Base-by-base conservation (phyloP, 1,139 yeast genomes). In the Candida smagusa region DNA sequence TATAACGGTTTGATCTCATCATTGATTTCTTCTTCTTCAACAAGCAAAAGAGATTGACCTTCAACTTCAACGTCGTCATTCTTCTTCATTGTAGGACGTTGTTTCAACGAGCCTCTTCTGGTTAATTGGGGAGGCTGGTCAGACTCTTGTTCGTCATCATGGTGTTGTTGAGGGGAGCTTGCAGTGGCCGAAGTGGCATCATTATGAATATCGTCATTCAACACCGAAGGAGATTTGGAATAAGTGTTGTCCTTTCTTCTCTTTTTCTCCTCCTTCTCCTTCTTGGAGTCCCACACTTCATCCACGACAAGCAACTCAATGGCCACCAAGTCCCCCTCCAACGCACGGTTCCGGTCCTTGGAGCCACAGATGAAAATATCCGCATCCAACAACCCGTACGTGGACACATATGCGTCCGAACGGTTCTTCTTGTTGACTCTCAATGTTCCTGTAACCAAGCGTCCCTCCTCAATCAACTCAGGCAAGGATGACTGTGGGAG, bases 31-130 rank as follows among this genome's bases (percentile, higher is more conserved):
- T 92, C 97, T 59, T 92, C 98, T 63, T 92, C 98, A 12, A 85
- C 95, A 43, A 92, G 70, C 35, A 92, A 68, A 46, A 92, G 71
- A 2, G 95, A 85, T 64, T 92, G 98, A 35, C 98, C 98, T 63
- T 92, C 98, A 34, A 92, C 98, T 64, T 92, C 98, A 24, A 92
- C 96, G 57, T 92, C 98, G 58, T 92, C 98, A 56, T 89, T 90
- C 63, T 92, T 92, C 75, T 92, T 92, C 75, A 90, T 94, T n/a
- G 96, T 87, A 30, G 98, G 97, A 53, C 98, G 80, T 63, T 90
- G 97, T 51, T 89, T 87, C 49, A 92, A 74, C 2, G 96, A 87
- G 13, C 97, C 97, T 54, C 86, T 81, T 65, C 98, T 81, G 43
- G 81, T 81, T 36, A 90, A 67, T 2, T 63, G 47, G 7, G 43